Conservation (phyloP, 164 flowering plant species). For the Stephania cephalantha region DNA sequence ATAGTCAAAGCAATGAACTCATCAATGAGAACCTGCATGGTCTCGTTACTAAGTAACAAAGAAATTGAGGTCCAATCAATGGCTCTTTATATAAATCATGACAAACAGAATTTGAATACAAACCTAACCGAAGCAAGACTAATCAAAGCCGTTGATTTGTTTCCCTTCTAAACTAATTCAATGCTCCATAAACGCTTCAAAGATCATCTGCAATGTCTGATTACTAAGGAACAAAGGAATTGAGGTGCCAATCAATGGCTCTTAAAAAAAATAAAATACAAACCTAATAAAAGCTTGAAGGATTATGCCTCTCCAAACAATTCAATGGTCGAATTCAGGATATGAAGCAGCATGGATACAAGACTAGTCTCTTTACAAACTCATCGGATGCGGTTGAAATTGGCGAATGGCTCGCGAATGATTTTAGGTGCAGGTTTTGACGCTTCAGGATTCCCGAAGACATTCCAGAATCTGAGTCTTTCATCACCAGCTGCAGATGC, state of each 20-base stretch:
- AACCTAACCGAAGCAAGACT: too few species aligned
- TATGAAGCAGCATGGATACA: neutral
- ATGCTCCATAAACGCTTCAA: too few species aligned
- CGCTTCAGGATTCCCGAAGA: slow-evolving; percentile 38
- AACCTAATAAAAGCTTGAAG: neutral
- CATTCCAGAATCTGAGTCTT: slow-evolving; percentile 48
- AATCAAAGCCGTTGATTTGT: too few species aligned
- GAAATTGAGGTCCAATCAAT: neutral
- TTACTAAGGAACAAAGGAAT: too few species aligned
- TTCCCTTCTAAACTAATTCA: too few species aligned
- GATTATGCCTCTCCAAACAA: neutral
- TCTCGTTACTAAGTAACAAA: neutral
- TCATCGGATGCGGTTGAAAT: slow-evolving; percentile 40
- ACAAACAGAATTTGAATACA: neutral
- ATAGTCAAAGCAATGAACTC: neutral
- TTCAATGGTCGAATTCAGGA: neutral
- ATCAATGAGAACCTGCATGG: neutral
- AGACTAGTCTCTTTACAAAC: neutral
- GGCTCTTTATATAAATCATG: neutral
- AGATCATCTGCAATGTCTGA: too few species aligned
- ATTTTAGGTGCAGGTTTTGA: slow-evolving; percentile 28
- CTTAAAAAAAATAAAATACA: neutral
- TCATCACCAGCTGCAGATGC: slow-evolving; percentile 54
- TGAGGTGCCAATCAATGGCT: too few species aligned
- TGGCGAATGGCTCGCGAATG: slow-evolving; percentile 41